Conservation (phyloP, 1,139 yeast species). For the Suhomyces coccinellae region DNA sequence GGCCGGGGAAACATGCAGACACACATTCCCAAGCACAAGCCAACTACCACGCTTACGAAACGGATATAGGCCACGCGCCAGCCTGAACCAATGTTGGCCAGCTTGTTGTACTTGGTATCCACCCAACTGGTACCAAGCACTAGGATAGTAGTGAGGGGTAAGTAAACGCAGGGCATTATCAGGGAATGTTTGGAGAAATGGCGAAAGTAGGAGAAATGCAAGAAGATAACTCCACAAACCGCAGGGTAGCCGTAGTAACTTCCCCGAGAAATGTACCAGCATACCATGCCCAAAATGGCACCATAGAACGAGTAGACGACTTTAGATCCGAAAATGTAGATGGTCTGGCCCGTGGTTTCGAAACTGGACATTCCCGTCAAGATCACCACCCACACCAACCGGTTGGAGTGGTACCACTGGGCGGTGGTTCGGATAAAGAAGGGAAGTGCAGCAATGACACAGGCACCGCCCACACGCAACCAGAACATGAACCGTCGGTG, state of each 20-base stretch:
- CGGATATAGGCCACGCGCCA: conserved; percentile 31
- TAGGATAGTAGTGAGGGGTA: conserved; percentile 31
- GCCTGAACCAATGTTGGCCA: conserved; percentile 31
- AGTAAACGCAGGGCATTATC: conserved; percentile 32
- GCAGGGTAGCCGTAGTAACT: conserved; percentile 35
- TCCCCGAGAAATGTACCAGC: conserved; percentile 42
- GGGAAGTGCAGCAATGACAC: conserved; percentile 29
- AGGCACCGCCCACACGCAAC: conserved; percentile 30
- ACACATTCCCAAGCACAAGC: conserved; percentile 32
- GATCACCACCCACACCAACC: conserved; percentile 37
- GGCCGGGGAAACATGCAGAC: conserved; percentile 36
- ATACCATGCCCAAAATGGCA: conserved; percentile 33
- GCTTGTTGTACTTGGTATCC: conserved; percentile 22
- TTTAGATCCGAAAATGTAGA: conserved; percentile 30
- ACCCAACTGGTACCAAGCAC: conserved; percentile 41
- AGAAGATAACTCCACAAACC: conserved; percentile 31
- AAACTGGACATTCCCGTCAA: conserved; percentile 36
- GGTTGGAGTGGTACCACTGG: conserved; percentile 29
- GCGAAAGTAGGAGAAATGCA: conserved; percentile 29
- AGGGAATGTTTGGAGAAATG: conserved; percentile 36
- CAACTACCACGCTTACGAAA: conserved; percentile 32
- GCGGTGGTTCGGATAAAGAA: conserved; percentile 34
- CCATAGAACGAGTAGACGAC: conserved; percentile 34
- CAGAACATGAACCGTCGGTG: conserved; percentile 34
- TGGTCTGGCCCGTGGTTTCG: conserved; percentile 37